Conservation (phyloP, 1,139 yeast genomes). For the Blastobotrys indianensis region DNA sequence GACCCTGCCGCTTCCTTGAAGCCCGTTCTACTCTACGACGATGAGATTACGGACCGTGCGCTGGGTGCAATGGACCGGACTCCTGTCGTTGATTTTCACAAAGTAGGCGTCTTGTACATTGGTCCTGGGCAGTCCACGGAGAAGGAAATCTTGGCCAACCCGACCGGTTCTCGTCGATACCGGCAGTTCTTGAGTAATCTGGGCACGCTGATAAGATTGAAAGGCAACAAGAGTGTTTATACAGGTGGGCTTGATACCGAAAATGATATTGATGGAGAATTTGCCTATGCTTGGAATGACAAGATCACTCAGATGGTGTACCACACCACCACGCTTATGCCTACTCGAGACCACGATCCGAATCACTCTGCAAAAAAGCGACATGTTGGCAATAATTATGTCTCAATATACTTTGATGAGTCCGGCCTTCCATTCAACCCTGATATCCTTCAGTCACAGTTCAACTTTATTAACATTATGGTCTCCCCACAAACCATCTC, state of each 20-base stretch:
- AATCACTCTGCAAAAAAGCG: conserved; percentile 58
- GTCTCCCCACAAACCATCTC: conserved; percentile 54
- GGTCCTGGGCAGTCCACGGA: conserved; percentile 63
- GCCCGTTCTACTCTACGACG: conserved; percentile 44
- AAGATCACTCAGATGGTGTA: conserved; percentile 66
- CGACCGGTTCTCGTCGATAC: conserved; percentile 59
- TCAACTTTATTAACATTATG: conserved; percentile 75
- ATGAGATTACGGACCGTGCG: conserved; percentile 51
- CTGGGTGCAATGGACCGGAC: conserved; percentile 63
- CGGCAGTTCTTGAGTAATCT: conserved; percentile 51
- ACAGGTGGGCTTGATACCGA: conserved; percentile 78
- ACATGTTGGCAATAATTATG: conserved; percentile 82
- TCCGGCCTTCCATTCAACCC: conserved; percentile 62
- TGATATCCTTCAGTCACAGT: conserved; percentile 68
- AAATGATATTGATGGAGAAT: conserved; percentile 67
- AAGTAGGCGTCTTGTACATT: conserved; percentile 70
- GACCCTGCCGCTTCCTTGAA: conserved; percentile 22
- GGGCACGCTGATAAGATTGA: conserved; percentile 55
- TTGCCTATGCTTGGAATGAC: conserved; percentile 67
- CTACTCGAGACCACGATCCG: conserved; percentile 42
- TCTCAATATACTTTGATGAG: conserved; percentile 75
- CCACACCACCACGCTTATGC: conserved; percentile 82
- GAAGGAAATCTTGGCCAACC: conserved; percentile 57
- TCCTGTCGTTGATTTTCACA: conserved; percentile 74
- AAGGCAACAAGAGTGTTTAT: conserved; percentile 51